phyloP scores from a whole-genome alignment of 768 basidiomycete species.

The Boletus eberwhitei region DNA sequence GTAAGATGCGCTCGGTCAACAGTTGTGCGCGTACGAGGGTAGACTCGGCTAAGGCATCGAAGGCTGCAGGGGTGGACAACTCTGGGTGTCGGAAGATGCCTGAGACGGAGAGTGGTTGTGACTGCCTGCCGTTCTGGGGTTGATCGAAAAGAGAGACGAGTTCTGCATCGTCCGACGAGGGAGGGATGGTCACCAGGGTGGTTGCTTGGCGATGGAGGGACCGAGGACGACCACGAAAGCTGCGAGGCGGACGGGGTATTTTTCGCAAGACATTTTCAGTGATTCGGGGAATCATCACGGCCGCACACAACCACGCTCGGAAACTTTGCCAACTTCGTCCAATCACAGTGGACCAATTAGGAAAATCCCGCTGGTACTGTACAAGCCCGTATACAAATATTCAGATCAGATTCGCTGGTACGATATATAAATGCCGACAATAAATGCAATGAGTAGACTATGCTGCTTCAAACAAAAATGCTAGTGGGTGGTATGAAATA shows the following conservation, averaged over 20 bases:
- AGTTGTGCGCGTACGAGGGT: conserved; percentile 78
- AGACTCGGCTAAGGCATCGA: conserved; percentile 70
- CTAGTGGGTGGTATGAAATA: conserved; percentile 30
- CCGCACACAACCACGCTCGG: background rate
- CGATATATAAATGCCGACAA: conserved; percentile 18
- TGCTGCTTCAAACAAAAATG: conserved; percentile 26
- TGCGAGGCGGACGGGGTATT: conserved; percentile 33
- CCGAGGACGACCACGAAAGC: conserved; percentile 39
- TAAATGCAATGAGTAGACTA: conserved; percentile 31
- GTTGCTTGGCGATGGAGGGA: conserved; percentile 30
- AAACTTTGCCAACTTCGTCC: background rate
- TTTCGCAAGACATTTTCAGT: conserved; percentile 42
- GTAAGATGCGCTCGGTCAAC: conserved; percentile 80
- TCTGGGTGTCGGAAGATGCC: conserved; percentile 84
- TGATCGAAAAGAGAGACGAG: conserved; percentile 72
- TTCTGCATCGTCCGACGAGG: conserved; percentile 62
- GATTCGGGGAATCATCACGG: conserved; percentile 35
- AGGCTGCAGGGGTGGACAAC: conserved; percentile 64
- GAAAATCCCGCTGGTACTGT: conserved; percentile 3
- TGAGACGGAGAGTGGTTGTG: conserved; percentile 49
- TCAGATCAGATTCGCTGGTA: conserved; percentile 8
- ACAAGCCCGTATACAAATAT: background rate
- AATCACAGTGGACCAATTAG: conserved; percentile 11
- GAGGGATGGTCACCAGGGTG: conserved; percentile 48
- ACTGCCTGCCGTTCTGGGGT: conserved; percentile 39